These are phyloP conservation scores for Chlorella sorokiniana DNA, from an alignment of 139 green algal species.

Conservation along the genomic window DNA sequence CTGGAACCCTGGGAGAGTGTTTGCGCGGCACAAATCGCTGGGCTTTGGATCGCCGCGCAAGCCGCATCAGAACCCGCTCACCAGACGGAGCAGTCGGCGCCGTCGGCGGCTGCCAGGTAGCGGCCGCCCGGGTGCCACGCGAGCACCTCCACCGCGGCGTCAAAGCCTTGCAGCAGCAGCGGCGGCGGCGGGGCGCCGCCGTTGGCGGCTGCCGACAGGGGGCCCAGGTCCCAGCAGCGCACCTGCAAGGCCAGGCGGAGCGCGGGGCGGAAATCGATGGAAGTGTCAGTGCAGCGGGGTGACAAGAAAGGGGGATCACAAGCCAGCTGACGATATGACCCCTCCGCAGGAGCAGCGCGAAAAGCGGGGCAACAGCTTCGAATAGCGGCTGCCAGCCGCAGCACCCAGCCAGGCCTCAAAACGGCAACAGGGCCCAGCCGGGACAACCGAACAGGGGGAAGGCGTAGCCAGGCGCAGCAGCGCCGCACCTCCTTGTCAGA, in stretches of 20 bases:
- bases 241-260: slow-evolving; percentile 1
- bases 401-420: no score
- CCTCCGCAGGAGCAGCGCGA: background rate
- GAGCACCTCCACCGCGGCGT: slow-evolving; percentile 27
- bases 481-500: background rate
- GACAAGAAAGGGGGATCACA: background rate
- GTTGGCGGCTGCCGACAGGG: slow-evolving; percentile 9
- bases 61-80: background rate
- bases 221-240: slow-evolving; percentile 21
- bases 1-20: no score
- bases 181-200: slow-evolving; percentile 40
- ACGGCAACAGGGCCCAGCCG: no score
- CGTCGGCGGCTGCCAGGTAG: slow-evolving; percentile 34
- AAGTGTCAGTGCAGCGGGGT: background rate
- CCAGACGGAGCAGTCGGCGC: slow-evolving; percentile 35
- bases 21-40: no score
- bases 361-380: no score
- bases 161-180: slow-evolving; percentile 24
- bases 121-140: slow-evolving; percentile 14
- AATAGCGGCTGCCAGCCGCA: no score
- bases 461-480: no score
- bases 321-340: no score
- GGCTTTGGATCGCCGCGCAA: no score
- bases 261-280: background rate
- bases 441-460: no score